phyloP scores from a whole-genome alignment of 2,329 filamentous ascomycete species.

The Raffaelea albimanens region DNA sequence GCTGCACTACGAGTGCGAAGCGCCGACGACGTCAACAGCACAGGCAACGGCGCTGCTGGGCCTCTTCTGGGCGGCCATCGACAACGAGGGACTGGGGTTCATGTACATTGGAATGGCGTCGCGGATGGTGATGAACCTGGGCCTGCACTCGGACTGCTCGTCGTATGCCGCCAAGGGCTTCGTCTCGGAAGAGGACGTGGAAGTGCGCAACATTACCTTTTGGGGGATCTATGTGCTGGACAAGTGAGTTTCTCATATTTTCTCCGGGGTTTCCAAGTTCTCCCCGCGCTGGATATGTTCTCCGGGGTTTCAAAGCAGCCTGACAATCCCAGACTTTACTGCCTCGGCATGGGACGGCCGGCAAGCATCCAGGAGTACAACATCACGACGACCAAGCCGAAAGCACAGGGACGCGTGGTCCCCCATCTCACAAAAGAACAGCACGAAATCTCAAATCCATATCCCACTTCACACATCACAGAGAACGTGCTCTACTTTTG shows the following conservation, averaged over 20 bases:
- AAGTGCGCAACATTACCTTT: not conserved
- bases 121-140: slow-evolving; percentile 19
- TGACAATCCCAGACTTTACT: not conserved
- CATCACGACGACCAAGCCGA: not conserved
- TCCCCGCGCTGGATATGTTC: no score
- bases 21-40: slow-evolving; percentile 15
- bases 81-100: not conserved
- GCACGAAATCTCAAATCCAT: not conserved
- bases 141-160: slow-evolving; percentile 13
- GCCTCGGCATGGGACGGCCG: not conserved
- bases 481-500: not conserved
- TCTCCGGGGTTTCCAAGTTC: not conserved
- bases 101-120: slow-evolving; percentile 13
- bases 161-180: not conserved
- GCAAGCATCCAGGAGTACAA: not conserved
- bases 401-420: not conserved
- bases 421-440: no score
- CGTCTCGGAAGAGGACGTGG: not conserved
- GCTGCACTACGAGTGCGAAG: slow-evolving; percentile 15
- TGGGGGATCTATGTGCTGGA: not conserved
- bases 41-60: slow-evolving; percentile 15
- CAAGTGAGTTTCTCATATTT: not conserved
- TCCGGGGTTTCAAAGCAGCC: not conserved
- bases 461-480: not conserved
- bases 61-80: slow-evolving; percentile 1